These are phyloP conservation scores for Pholiota microspora DNA, from an alignment of 768 basidiomycete genomes.

Conservation along the genomic window DNA sequence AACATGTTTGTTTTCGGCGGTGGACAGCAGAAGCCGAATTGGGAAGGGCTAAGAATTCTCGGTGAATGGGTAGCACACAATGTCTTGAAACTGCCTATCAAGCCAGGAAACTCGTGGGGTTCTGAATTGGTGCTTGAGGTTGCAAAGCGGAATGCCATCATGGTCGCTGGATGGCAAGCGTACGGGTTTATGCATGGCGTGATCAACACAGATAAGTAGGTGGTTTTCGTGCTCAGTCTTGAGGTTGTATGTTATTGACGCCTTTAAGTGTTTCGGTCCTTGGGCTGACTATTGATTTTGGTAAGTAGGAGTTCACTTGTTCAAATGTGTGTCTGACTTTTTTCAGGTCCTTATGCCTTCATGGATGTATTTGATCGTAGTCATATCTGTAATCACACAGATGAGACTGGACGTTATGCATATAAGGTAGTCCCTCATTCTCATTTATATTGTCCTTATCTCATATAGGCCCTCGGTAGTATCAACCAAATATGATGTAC, in stretches of 20 bases:
- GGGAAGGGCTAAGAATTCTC: conserved; percentile 70
- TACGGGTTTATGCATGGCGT: conserved; percentile 96
- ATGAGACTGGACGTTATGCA: conserved; percentile 74
- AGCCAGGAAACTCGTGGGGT: conserved; percentile 63
- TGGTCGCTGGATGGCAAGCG: conserved; percentile 96
- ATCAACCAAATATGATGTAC: conserved; percentile 80
- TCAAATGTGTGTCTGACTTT: neutral
- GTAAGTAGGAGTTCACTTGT: conserved; percentile 22
- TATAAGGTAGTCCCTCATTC: conserved; percentile 44
- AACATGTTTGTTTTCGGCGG: conserved; percentile 69
- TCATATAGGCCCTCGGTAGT: conserved; percentile 28
- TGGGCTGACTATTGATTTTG: conserved; percentile 78
- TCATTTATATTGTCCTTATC: neutral
- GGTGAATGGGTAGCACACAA: conserved; percentile 69
- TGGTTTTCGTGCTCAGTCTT: neutral
- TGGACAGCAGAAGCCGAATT: conserved; percentile 72
- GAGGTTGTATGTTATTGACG: neutral
- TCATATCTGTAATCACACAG: conserved; percentile 92
- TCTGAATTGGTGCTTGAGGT: conserved; percentile 72
- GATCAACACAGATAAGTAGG: conserved; percentile 94
- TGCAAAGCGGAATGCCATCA: conserved; percentile 80
- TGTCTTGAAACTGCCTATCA: conserved; percentile 53
- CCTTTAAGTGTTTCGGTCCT: conserved; percentile 63
- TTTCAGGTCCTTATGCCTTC: conserved; percentile 70
- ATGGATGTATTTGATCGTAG: conserved; percentile 88